These are phyloP conservation scores for Apiospora sp. DNA, from an alignment of 2,329 filamentous ascomycete genomes.

Conservation along the genomic window DNA sequence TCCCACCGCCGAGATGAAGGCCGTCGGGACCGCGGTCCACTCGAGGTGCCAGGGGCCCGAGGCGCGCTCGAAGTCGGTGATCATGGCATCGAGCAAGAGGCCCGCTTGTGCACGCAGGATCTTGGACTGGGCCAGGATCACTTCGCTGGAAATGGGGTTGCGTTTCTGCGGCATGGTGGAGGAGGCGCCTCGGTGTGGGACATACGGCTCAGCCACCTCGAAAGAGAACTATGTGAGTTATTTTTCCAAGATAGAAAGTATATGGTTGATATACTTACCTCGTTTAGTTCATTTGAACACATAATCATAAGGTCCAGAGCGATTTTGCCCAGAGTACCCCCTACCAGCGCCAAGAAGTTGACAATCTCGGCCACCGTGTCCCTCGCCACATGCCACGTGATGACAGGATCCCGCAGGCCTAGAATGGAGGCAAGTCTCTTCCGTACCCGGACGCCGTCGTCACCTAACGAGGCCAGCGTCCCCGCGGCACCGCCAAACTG, in stretches of 20 bases:
- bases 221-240: neutral
- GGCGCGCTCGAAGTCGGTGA: constrained; percentile 64
- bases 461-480: constrained; percentile 60
- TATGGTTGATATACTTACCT: constrained; percentile 35
- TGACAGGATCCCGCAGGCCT: constrained; percentile 55
- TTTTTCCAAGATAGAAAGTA: neutral
- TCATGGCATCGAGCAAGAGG: constrained; percentile 63
- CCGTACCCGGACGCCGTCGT: constrained; percentile 55
- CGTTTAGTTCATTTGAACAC: constrained; percentile 63
- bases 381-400: constrained; percentile 65
- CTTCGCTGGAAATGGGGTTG: constrained; percentile 65
- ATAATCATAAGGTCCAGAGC: constrained; percentile 64
- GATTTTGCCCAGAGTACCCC: constrained; percentile 62
- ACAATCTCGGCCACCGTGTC: constrained; percentile 62
- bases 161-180: constrained; percentile 67
- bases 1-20: constrained; percentile 61
- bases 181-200: constrained; percentile 60
- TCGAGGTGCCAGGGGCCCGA: constrained; percentile 67
- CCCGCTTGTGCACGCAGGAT: constrained; percentile 59
- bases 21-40: constrained; percentile 63
- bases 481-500: constrained; percentile 66
- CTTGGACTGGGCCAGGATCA: constrained; percentile 62
- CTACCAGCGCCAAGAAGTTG: constrained; percentile 61
- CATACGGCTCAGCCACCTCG: constrained; percentile 60
- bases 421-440: constrained; percentile 57